Percentiles rank a stretch among this genome's conserved stretches.
Evolutionary conservation across 2,329 filamentous ascomycete species (phyloP).

Genomic region (Cladosporium sp.): DNA sequence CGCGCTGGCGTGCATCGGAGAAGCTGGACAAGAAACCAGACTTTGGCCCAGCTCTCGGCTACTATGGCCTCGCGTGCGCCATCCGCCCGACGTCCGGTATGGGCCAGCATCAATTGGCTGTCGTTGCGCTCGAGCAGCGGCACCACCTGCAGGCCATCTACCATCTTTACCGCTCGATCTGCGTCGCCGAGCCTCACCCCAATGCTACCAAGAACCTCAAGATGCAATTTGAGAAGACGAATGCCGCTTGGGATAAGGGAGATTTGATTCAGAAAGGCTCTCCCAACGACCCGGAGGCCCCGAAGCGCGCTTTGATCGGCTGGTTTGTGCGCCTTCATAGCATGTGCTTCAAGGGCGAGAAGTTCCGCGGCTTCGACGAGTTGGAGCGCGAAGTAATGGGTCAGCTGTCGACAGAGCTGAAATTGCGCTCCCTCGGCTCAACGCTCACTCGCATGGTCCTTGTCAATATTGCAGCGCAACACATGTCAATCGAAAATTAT

Average conservation of each 20-base stretch:
- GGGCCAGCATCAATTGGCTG: slow-evolving; percentile 84
- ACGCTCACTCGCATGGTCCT: slow-evolving; percentile 73
- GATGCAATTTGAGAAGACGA: slow-evolving; percentile 66
- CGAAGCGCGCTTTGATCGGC: slow-evolving; percentile 59
- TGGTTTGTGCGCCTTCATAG: slow-evolving; percentile 87
- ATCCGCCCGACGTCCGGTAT: slow-evolving; percentile 73
- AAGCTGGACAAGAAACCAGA: slow-evolving; percentile 65
- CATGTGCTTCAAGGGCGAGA: slow-evolving; percentile 70
- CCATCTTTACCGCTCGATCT: slow-evolving; percentile 78
- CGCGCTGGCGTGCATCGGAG: slow-evolving; percentile 73
- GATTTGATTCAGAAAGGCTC: slow-evolving; percentile 41
- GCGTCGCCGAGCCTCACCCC: slow-evolving; percentile 66
- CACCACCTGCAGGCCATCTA: slow-evolving; percentile 83
- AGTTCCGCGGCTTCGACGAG: slow-evolving; percentile 69
- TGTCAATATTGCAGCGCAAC: slow-evolving; percentile 79
- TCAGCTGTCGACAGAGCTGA: slow-evolving; percentile 67
- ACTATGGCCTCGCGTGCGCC: slow-evolving; percentile 75
- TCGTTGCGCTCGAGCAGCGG: slow-evolving; percentile 70
- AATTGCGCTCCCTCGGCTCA: slow-evolving; percentile 57
- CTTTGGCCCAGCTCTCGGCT: slow-evolving; percentile 73
- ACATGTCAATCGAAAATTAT: slow-evolving; percentile 58
- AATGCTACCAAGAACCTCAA: slow-evolving; percentile 71
- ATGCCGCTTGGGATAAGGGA: slow-evolving; percentile 50
- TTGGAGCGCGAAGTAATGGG: slow-evolving; percentile 80
- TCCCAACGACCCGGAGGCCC: slow-evolving; percentile 43